Base-by-base conservation (phyloP, 2,329 filamentous ascomycete genomes). In the Diaporthe eres region DNA sequence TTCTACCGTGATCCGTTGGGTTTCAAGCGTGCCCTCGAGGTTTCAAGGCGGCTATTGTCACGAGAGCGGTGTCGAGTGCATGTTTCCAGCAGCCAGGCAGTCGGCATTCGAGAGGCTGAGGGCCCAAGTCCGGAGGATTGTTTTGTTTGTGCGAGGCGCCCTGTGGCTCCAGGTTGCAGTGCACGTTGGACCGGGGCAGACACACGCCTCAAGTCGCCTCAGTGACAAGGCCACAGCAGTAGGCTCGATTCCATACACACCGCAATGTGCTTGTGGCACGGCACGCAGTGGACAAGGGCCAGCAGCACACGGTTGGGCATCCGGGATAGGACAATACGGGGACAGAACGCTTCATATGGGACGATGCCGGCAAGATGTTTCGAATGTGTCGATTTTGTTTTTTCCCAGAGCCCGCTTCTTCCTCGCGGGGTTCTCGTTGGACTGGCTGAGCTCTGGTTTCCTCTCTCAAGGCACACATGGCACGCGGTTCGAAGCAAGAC, bases 1-100 rank as follows among this genome's bases (percentile, higher is more conserved):
- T 34, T 58, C 17, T 70, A 53, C 68, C 49, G 25, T 57, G 28
- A 76, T 60, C 39, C 28, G 58, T 58, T 57, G 72, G 65, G 75
- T 74, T 72, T 58, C 47, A 60, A 71, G 49, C 65, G 28, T 44
- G 70, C 68, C 70, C 75, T 73, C 74, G 73, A 73, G 34, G 75
- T 77, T 77, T 77, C 73, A 77, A 74, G 63, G 55, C 37, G 42
- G 68, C 28, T 28, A 44, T 61, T 53, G 74, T 75, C 68, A 77
- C 61, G 49, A 51, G 63, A 70, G 44, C 55, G 51, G 74, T 75
- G 60, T 71, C 70, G 49, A 34, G 57, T 44, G 42, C 74, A 72
- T 65, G 65, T 76, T 75, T 75, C 53, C 75, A 76, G 61, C 47
- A 53, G 22, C 55, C 34, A 71, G 70, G 47, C 44, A 44, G 70